phyloP scores from a whole-genome alignment of 176 grass and related monocot species.

The Elymus sibiricus region DNA sequence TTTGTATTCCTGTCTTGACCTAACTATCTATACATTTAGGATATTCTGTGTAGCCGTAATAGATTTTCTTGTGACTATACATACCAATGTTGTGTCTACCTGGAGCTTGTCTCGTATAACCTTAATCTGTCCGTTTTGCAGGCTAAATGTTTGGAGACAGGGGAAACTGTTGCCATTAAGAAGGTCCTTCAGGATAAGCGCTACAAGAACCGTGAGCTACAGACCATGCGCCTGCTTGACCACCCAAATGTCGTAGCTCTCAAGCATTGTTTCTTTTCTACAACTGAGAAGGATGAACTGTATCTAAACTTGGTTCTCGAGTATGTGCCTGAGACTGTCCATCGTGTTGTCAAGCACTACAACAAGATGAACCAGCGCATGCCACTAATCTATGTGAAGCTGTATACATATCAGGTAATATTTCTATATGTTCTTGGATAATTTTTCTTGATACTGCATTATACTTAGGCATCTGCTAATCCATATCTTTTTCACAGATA shows the following conservation, averaged over 20 bases:
- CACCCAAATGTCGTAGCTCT: constrained; percentile 70
- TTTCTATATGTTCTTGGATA: not conserved
- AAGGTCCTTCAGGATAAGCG: constrained; percentile 91
- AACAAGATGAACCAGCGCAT: constrained; percentile 86
- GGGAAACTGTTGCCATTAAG: constrained; percentile 83
- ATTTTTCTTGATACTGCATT: not conserved
- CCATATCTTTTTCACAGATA: constrained; percentile 41
- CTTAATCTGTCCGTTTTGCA: constrained; percentile 9
- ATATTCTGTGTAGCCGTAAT: not conserved
- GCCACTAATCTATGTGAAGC: constrained; percentile 81
- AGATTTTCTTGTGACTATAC: not conserved
- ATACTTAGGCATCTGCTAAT: not conserved
- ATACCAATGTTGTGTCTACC: not conserved
- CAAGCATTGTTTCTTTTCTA: constrained; percentile 86
- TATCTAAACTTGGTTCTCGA: constrained; percentile 84
- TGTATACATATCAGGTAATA: constrained; percentile 77
- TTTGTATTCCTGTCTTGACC: not conserved
- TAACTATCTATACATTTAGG: not conserved
- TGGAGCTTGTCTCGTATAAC: not conserved
- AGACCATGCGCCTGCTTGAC: constrained; percentile 79
- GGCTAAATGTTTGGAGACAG: constrained; percentile 77
- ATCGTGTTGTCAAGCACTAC: constrained; percentile 74
- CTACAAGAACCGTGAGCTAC: constrained; percentile 87
- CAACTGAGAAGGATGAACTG: constrained; percentile 72
- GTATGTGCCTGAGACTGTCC: constrained; percentile 81